A percentile compares a stretch with the other conserved stretches of the same genome.
Evolutionary conservation across 2,329 filamentous ascomycete species (phyloP).

Genomic region (Fusarium foetens): DNA sequence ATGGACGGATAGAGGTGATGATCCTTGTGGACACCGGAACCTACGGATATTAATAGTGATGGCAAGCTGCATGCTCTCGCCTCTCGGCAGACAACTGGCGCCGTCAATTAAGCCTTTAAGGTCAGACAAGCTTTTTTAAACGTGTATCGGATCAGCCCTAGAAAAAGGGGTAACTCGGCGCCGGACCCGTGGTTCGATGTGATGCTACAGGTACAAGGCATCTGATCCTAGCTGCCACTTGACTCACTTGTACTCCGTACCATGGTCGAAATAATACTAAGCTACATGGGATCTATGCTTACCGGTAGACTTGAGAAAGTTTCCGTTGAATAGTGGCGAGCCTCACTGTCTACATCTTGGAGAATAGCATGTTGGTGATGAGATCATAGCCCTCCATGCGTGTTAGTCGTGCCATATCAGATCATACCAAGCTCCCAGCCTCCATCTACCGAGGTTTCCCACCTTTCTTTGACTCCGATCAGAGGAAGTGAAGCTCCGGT

Average conservation of each 20-base stretch:
- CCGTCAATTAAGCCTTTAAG: not conserved
- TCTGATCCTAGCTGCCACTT: not conserved
- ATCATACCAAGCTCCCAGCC: not conserved
- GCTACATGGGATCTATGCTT: too few relatives aligned
- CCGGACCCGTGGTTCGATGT: not conserved
- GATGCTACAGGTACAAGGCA: not conserved
- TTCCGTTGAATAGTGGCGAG: not conserved
- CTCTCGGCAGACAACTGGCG: not conserved
- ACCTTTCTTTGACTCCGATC: not conserved
- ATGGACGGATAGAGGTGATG: not conserved
- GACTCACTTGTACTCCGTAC: not conserved
- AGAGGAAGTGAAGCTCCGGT: not conserved
- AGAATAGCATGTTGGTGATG: not conserved
- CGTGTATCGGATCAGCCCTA: slow-evolving; percentile 20
- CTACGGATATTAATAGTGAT: slow-evolving; percentile 14
- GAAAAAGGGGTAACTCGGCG: slow-evolving; percentile 3
- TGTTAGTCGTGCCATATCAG: slow-evolving; percentile 8
- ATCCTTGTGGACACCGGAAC: slow-evolving; percentile 15
- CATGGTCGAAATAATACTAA: not conserved
- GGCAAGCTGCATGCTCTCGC: not conserved
- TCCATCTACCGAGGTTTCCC: not conserved
- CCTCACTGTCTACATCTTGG: not conserved
- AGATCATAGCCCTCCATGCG: not conserved
- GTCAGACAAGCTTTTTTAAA: slow-evolving; percentile 30
- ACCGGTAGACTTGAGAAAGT: accelerated